Evolutionary conservation across 495 filamentous ascomycete species (phyloP), one percentile per base, ranked within the genome.

Genomic region (Articulospora tetracladia): DNA sequence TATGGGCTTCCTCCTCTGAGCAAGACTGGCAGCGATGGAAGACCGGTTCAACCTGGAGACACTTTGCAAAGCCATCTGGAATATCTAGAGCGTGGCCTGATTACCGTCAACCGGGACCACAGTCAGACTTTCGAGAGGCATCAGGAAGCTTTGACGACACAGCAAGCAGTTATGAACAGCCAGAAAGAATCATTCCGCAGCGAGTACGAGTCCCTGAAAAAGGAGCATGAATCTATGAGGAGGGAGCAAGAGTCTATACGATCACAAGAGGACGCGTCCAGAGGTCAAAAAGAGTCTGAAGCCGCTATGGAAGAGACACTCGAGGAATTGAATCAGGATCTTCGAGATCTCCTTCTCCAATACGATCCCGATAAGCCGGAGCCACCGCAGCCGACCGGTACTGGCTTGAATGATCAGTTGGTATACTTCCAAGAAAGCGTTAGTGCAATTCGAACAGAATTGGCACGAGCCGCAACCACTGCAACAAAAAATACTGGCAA

Each of bases 361-460:
- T 78, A 79, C 46, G 77, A 77, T 24, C 64, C 74, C 24, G 70
- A 75, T 44, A 72, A 79, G 19, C 77, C 82, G 20, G 72, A 76
- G 30, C 76, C 80, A 11, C 82, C 81, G 3, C 68, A 75, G 44
- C 66, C 76, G 11, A 73, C 75, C 0, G 76, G 73, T 12, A 71
- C 70, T 17, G 73, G 72, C 41, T 53, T 82, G 32, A 67, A 83
- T 34, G 74, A 79, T 32, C 84, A 86, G 44, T 72, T 87, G 12
- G 62, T 73, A 4, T 83, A 83, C 60, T 76, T 86, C 26, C 75
- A 76, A 49, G 64, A 69, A 19, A 74, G 64, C 34, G 64, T 78
- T n/a, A 69, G 72, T 27, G 70, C 65, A 20, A 41, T 78, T 6
- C 69, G 74, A 56, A 64, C 69, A 46, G 61, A 70, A 60, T 62